Evolutionary conservation across 2,329 filamentous ascomycete species (phyloP).

Genomic region (Scedosporium dehoogii): DNA sequence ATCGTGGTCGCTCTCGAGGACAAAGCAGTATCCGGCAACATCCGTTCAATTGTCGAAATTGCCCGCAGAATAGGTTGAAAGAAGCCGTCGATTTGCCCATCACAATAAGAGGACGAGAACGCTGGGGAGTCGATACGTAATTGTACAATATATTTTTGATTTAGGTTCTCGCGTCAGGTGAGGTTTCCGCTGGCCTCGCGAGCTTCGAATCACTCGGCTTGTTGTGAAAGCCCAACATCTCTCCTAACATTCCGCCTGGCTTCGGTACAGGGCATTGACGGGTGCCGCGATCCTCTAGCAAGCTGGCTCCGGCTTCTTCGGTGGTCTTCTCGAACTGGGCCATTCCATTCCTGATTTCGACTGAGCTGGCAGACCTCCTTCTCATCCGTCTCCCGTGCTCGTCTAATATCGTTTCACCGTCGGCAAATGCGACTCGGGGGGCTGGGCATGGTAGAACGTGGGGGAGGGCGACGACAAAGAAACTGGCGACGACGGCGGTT

Average conservation of each 20-base stretch:
- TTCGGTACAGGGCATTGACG: conserved; percentile 91
- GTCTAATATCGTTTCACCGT: conserved; percentile 45
- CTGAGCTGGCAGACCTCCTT: conserved; percentile 28
- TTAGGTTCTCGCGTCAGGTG: not conserved
- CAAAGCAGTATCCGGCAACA: too few species aligned
- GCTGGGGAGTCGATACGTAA: not conserved
- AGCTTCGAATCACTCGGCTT: not conserved
- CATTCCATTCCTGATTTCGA: conserved; percentile 34
- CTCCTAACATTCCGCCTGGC: conserved; percentile 67
- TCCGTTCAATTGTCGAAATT: too few species aligned
- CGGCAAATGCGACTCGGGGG: conserved; percentile 63
- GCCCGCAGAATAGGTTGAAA: too few species aligned
- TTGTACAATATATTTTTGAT: conserved; percentile 1
- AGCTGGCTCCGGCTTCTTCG: conserved; percentile 1
- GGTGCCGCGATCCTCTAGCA: not conserved
- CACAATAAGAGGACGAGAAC: not conserved
- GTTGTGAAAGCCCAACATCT: conserved; percentile 60
- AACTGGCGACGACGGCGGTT: conserved; percentile 79
- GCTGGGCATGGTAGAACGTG: conserved; percentile 89
- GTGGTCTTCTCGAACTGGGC: conserved; percentile 34
- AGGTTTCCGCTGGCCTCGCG: not conserved
- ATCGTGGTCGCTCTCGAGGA: too few species aligned
- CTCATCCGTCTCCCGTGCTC: conserved; percentile 34
- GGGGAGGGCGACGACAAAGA: conserved; percentile 84
- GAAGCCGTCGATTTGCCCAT: too few species aligned